Evolutionary conservation across 495 filamentous ascomycete species (phyloP).

Genomic region (Hamigera avellanea): DNA sequence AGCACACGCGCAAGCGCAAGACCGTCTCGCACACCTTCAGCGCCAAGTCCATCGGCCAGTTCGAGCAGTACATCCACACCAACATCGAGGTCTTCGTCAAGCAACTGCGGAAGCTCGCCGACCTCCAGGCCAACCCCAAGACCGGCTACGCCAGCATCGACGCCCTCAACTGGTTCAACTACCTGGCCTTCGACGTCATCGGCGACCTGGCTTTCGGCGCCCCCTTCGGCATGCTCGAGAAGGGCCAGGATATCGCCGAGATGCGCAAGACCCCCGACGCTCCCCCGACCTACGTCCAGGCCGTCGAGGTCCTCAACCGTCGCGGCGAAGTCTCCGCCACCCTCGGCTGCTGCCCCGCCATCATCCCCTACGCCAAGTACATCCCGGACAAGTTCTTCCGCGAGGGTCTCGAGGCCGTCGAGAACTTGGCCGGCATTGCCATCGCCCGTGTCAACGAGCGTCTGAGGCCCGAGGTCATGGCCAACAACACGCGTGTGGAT

Average conservation of each 20-base stretch:
- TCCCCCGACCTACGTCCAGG: constrained; percentile 35
- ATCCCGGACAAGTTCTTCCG: constrained; percentile 42
- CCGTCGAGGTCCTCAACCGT: constrained; percentile 43
- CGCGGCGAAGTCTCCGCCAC: constrained; percentile 42
- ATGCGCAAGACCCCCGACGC: constrained; percentile 37
- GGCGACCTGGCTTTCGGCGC: constrained; percentile 47
- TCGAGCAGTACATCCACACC: constrained; percentile 78
- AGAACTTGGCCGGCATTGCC: constrained; percentile 50
- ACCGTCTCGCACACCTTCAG: constrained; percentile 80
- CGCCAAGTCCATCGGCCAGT: constrained; percentile 68
- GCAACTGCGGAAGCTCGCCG: constrained; percentile 54
- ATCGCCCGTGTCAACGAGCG: constrained; percentile 69
- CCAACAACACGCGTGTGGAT: constrained; percentile 54
- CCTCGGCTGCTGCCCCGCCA: constrained; percentile 31
- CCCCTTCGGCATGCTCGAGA: constrained; percentile 43
- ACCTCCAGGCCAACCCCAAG: constrained; percentile 30
- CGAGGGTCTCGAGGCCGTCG: constrained; percentile 35
- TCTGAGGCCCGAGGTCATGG: constrained; percentile 49
- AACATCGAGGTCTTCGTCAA: constrained; percentile 66
- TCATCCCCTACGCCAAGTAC: constrained; percentile 40
- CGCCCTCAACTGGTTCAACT: constrained; percentile 88
- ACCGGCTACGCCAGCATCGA: constrained; percentile 53
- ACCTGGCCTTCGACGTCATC: constrained; percentile 87
- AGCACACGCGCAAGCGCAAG: constrained; percentile 87
- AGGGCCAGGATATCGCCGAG: constrained; percentile 47